Evolutionary conservation across 2,329 filamentous ascomycete species (phyloP).

Genomic region (Talaromyces rugulosus): DNA sequence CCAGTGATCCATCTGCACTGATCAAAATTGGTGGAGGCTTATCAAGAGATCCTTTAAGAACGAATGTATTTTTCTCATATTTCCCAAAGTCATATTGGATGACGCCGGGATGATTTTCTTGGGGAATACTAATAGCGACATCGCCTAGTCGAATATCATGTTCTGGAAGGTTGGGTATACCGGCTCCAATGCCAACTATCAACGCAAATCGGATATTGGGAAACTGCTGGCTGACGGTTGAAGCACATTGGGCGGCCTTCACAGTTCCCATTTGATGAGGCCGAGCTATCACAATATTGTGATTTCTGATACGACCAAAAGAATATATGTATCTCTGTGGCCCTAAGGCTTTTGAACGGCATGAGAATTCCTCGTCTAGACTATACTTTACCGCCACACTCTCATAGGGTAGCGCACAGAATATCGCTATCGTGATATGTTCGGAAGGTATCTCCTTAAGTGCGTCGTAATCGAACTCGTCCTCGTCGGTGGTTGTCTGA

Average conservation of each 20-base stretch:
- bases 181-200: slow-evolving; percentile 21
- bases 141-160: slow-evolving; percentile 37
- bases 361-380: no score
- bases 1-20: background rate
- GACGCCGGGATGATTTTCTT: slow-evolving; percentile 21
- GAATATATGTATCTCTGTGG: background rate
- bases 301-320: background rate
- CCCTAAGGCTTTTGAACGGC: no score
- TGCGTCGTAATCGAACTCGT: no score
- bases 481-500: no score
- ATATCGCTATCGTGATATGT: no score
- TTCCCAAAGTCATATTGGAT: slow-evolving; percentile 34
- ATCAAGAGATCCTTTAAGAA: slow-evolving; percentile 25
- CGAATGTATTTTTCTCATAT: slow-evolving; percentile 24
- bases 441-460: no score
- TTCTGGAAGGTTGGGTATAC: slow-evolving; percentile 13
- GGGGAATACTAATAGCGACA: slow-evolving; percentile 28
- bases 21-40: slow-evolving; percentile 27
- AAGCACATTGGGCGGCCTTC: background rate
- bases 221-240: background rate
- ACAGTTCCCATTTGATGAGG: background rate
- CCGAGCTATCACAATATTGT: background rate
- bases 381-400: no score
- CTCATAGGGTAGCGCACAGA: no score
- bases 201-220: slow-evolving; percentile 32